Evolutionary conservation across 2,329 filamentous ascomycete genomes (phyloP).

Genomic region (Fusarium aywerte): DNA sequence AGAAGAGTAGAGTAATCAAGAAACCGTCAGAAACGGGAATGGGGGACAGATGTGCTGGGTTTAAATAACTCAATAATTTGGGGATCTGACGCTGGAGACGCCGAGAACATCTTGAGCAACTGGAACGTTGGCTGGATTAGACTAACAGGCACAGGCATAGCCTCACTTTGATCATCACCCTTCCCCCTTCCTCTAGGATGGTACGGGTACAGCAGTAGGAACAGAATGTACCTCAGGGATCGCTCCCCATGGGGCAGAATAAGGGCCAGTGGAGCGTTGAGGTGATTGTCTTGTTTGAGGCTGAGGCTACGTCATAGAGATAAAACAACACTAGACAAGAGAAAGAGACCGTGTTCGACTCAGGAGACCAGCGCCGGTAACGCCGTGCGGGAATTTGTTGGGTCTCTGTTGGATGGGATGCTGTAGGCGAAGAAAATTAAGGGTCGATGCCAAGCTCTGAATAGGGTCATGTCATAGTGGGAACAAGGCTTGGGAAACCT

Average conservation of each 20-base stretch:
- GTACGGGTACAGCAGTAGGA: not conserved
- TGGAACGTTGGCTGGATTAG: not conserved
- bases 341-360: not conserved
- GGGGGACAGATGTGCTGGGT: not conserved
- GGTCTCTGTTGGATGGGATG: not conserved
- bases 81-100: not conserved
- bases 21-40: conserved; percentile 3
- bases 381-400: conserved; percentile 4
- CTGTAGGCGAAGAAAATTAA: not conserved
- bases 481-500: not conserved
- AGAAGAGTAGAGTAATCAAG: not conserved
- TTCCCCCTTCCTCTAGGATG: not conserved
- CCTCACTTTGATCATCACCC: conserved; percentile 3
- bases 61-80: not conserved
- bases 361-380: not conserved
- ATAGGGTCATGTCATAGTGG: conserved; percentile 22
- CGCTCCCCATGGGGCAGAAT: conserved; percentile 28
- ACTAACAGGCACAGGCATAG: not conserved
- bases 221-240: conserved; percentile 1
- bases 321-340: not conserved
- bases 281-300: not conserved
- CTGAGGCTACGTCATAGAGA: conserved; percentile 3
- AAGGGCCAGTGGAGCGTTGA: conserved; percentile 19
- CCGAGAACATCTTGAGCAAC: not conserved
- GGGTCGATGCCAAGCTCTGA: conserved; percentile 8